A percentile compares a stretch with the other conserved stretches of the same genome.
Evolutionary conservation across 1,139 yeast genomes (phyloP).

Genomic region (Barnettozyma hawaiiensis): DNA sequence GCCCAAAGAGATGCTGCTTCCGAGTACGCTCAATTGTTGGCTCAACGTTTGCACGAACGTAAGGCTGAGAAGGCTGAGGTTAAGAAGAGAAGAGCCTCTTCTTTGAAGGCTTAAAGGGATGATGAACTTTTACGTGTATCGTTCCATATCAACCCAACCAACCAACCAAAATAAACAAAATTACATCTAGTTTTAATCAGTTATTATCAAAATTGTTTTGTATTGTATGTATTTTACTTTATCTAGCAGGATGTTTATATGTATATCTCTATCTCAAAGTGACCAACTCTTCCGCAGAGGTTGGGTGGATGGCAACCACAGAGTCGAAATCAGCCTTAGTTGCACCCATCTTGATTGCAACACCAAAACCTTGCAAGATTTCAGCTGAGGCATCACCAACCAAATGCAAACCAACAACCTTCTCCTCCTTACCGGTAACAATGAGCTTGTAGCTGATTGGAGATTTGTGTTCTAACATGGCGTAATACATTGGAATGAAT

Average conservation of each 20-base stretch:
- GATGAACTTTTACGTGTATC: conserved; percentile 21
- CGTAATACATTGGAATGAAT: conserved; percentile 91
- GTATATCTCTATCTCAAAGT: conserved; percentile 42
- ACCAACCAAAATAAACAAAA: conserved; percentile 10
- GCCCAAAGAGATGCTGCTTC: conserved; percentile 99
- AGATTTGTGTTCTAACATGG: conserved; percentile 78
- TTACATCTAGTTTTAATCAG: conserved; percentile 9
- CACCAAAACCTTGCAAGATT: conserved; percentile 96
- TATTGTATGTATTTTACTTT: too few species aligned
- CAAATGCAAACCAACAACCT: conserved; percentile 90
- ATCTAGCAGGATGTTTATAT: background rate
- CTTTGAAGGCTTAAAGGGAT: conserved; percentile 90
- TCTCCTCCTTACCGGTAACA: conserved; percentile 75
- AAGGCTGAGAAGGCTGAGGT: conserved; percentile 97
- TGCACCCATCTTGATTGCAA: conserved; percentile 96
- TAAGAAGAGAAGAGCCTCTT: conserved; percentile 99
- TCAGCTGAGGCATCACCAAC: conserved; percentile 90
- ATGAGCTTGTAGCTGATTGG: conserved; percentile 86
- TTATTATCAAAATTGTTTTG: conserved; percentile 2
- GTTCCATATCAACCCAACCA: too few species aligned
- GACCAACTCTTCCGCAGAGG: conserved; percentile 95
- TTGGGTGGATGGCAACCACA: conserved; percentile 97
- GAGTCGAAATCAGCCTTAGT: conserved; percentile 91
- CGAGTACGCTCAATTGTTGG: conserved; percentile 98
- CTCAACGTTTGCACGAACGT: conserved; percentile 97